Evolutionary conservation across 306 rosid species (phyloP).

Genomic region (Quercus parvula): DNA sequence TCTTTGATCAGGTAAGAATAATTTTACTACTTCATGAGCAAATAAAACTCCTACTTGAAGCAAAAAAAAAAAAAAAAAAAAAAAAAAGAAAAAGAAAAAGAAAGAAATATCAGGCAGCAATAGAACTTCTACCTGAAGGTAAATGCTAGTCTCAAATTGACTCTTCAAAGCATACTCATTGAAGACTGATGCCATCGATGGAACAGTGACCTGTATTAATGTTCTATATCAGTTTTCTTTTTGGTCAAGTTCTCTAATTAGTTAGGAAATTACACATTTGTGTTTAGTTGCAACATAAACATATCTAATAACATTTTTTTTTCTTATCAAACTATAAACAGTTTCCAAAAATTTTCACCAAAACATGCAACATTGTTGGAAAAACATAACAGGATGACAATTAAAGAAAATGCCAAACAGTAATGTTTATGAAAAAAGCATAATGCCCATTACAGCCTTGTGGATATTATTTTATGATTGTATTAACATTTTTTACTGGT

Average conservation of each 20-base stretch:
- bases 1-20: no score
- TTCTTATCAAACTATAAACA: neutral
- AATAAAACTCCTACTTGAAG: neutral
- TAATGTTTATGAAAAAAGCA: neutral
- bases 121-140: conserved; percentile 74
- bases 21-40: neutral
- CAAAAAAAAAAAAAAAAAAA: neutral
- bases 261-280: neutral
- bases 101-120: neutral
- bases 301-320: neutral
- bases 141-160: conserved; percentile 98
- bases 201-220: conserved; percentile 80
- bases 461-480: neutral
- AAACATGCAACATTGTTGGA: neutral
- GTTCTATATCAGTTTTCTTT: conserved; percentile 14
- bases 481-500: neutral
- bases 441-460: neutral
- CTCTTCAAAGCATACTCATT: conserved; percentile 99
- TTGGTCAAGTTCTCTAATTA: neutral
- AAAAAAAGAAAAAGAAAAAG: neutral
- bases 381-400: neutral
- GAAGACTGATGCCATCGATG: conserved; percentile 93
- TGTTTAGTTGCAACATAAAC: neutral
- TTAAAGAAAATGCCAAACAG: neutral
- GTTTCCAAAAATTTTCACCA: neutral